Evolutionary conservation across 371 early-diverging fungal species (phyloP), one percentile per base, ranked within the genome.

Genomic region (Funneliformis caledonium): DNA sequence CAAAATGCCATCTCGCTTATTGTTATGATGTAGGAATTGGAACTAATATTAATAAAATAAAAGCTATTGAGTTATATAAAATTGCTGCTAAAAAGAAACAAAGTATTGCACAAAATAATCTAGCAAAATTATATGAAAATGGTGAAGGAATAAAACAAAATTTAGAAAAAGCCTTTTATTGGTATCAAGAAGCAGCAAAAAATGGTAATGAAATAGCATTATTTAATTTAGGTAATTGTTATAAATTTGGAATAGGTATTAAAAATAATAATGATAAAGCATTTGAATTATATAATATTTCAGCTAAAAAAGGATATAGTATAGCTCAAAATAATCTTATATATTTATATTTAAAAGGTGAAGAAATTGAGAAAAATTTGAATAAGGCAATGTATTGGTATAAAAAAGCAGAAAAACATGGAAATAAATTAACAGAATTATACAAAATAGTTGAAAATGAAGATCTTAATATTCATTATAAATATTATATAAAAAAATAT

Each of bases 151-250:
- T 45, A 4, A 3, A 12, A 43, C 8, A 72, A 72, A 31, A 12
- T 47, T 11, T 6, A n/a, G 47, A 6, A n/a, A 72, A 45, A 72
- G 31, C 72, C 16, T 72, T 47, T 78, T 80, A 85, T 64, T 94
- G 91, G 91, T 95, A 93, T 83, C 83, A 83, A 19, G 83, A 82
- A 70, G 87, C 90, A 0, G 90, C 91, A 42, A 82, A 85, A 4
- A 77, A 82, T 14, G 86, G 86, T 14, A 83, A 89, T 78, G 60
- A 59, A 2, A 85, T 94, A 2, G 97, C 94, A 10, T 91, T 93
- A 81, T 95, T 94, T 76, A 92, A 94, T 5, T 88, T 97, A 33
- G 97, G 96, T 2, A 95, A 92, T 74, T 97, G 97, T 81, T 96
- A 93, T 82, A 96, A 96, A 80, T 88, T 92, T 62, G 98, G 97